Conservation (phyloP, 257 asterid species). For the Solanum bulbocastanum region DNA sequence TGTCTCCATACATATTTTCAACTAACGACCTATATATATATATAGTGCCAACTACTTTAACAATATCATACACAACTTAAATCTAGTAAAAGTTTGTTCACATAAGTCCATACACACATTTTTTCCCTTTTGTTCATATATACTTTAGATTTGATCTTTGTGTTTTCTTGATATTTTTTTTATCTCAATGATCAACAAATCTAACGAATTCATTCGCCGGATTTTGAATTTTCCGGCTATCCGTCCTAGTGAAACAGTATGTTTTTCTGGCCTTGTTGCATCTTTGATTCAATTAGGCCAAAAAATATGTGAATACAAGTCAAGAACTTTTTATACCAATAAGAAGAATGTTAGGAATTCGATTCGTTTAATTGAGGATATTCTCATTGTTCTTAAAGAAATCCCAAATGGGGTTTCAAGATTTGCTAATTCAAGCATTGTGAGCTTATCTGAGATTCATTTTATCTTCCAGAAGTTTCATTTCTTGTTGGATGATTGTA, state of each 20-base stretch:
- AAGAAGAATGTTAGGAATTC: conserved; percentile 32
- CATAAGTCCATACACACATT: background rate
- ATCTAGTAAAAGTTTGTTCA: background rate
- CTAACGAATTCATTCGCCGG: conserved; percentile 62
- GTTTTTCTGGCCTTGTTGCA: conserved; percentile 27
- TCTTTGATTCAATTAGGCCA: conserved; percentile 40
- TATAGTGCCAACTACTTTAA: conserved; percentile 4
- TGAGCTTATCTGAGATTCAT: conserved; percentile 69
- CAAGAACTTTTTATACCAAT: conserved; percentile 39
- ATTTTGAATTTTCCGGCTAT: conserved; percentile 69
- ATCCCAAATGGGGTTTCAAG: conserved; percentile 8
- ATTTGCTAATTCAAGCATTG: conserved; percentile 1
- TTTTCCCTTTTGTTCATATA: background rate
- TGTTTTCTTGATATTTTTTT: background rate
- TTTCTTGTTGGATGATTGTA: conserved; percentile 59
- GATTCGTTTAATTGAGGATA: conserved; percentile 37
- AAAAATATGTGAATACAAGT: conserved; percentile 35
- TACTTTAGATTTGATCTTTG: background rate
- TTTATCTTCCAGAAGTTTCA: conserved; percentile 61
- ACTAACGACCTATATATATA: background rate
- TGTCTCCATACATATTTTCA: conserved; percentile 1
- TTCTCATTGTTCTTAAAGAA: conserved; percentile 54
- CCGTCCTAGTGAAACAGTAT: conserved; percentile 57
- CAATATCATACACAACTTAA: background rate
- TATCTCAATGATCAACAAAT: conserved; percentile 38